These are phyloP conservation scores for Cutaneotrichosporon dermatis DNA, from an alignment of 1,284 basidiomycete genomes.

Conservation along the genomic window DNA sequence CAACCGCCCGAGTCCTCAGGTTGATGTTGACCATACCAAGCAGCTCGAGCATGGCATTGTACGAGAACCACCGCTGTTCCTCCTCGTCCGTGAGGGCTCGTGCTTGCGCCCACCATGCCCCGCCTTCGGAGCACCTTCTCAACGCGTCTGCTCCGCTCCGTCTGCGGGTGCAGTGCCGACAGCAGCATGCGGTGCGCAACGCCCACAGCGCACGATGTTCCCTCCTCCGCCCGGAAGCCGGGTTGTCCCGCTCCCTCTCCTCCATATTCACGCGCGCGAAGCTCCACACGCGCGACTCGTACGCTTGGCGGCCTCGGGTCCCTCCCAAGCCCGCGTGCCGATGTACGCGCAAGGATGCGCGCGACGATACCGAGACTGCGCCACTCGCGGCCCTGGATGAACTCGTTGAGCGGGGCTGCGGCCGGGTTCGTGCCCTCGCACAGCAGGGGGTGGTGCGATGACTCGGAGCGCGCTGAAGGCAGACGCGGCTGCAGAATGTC, in stretches of 20 bases:
- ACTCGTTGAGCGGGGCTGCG: slow-evolving; percentile 58
- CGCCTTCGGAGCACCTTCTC: slow-evolving; percentile 39
- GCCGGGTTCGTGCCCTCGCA: slow-evolving; percentile 71
- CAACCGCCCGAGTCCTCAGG: slow-evolving; percentile 77
- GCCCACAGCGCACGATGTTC: slow-evolving; percentile 58
- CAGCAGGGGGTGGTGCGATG: slow-evolving; percentile 63
- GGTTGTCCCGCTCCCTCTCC: slow-evolving; percentile 36
- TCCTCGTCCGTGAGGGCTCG: slow-evolving; percentile 55
- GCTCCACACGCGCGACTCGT: slow-evolving; percentile 36
- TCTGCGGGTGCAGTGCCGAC: slow-evolving; percentile 30
- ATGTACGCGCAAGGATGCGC: slow-evolving; percentile 62
- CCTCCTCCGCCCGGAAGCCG: slow-evolving; percentile 37
- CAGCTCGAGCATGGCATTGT: slow-evolving; percentile 65
- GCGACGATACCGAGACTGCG: slow-evolving; percentile 69
- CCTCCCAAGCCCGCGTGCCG: slow-evolving; percentile 56
- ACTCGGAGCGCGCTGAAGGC: slow-evolving; percentile 55
- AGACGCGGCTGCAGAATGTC: slow-evolving; percentile 74
- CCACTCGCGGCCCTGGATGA: slow-evolving; percentile 60
- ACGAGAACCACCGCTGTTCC: slow-evolving; percentile 62
- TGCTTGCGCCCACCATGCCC: slow-evolving; percentile 52
- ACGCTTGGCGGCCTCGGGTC: slow-evolving; percentile 34
- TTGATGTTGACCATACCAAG: slow-evolving; percentile 82
- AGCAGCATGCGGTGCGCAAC: slow-evolving; percentile 58
- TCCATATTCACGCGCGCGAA: slow-evolving; percentile 41
- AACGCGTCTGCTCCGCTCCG: not conserved